Evolutionary conservation across 2,329 filamentous ascomycete genomes (phyloP), one percentile per base, ranked within the genome.

Genomic region (Hymenoscyphus fraxineus): DNA sequence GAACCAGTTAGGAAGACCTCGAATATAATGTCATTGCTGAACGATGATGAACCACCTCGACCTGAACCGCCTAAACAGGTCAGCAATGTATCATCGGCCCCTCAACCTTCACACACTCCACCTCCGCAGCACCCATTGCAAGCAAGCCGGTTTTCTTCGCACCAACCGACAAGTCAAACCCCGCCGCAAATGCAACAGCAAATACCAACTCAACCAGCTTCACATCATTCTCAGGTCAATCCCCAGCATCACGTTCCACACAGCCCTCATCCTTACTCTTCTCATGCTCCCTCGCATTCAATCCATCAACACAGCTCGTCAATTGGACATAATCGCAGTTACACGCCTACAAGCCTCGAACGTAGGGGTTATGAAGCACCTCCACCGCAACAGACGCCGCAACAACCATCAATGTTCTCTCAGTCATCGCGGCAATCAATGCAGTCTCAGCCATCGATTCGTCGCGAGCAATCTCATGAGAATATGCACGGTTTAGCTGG

Each of bases 11-110:
- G 82, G n/a, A 88, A 88, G 77, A 86, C 82, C 7, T 87, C 85
- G 15, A 88, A 79, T 67, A 81, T 89, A 66, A 86, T 88, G 81
- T 84, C 85, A 0, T 74, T 89, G 66, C 78, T 89, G 2, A 84
- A 88, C 66, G 73, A 75, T 61, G 86, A 88, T 61, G 44, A 51
- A n/a, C 77, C 81, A 6, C 77, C 79, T 60, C 77, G 78, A 0
- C 79, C 71, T 41, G 63, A 69, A 41, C 68, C 68, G 22, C 39
- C 67, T 6, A 73, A 74, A 60, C 68, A 72, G 56, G 67, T 70
- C 12, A 70, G 65, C 38, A 72, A 72, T 62, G 65, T 72, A 32
- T 65, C 69, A 5, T 63, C 65, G 16, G 64, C 68, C 9, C 61
- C 66, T 22, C 41, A 69, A 35, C 69, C 71, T 40, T 60, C 64